Conservation (phyloP, 2,329 filamentous ascomycete species). For the Fusarium avenaceum region DNA sequence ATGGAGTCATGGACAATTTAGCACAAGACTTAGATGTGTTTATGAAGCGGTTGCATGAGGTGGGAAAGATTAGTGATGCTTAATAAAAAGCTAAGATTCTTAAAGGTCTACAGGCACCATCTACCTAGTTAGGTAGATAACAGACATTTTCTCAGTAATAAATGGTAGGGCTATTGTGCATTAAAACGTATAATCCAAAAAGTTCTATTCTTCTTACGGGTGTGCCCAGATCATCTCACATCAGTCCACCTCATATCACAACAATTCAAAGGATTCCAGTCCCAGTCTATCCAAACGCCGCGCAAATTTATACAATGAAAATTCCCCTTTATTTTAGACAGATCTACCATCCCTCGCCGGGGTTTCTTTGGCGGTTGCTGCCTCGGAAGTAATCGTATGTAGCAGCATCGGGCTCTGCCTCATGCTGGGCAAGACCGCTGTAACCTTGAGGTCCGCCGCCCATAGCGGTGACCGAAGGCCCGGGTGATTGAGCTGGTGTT, state of each 20-base stretch:
- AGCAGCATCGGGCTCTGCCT: constrained; percentile 52
- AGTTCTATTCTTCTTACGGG: constrained; percentile 28
- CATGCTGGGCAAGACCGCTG: constrained; percentile 69
- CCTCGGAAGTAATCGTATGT: constrained; percentile 71
- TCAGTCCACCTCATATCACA: constrained; percentile 37
- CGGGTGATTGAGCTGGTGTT: constrained; percentile 51
- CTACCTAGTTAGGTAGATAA: not conserved
- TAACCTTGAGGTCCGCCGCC: constrained; percentile 72
- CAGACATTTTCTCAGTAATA: not conserved
- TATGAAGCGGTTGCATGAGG: constrained; percentile 40
- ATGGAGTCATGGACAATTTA: constrained; percentile 55
- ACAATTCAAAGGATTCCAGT: constrained; percentile 24
- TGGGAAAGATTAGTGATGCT: constrained; percentile 29
- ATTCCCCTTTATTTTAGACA: constrained; percentile 1
- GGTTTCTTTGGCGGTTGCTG: constrained; percentile 48
- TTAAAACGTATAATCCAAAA: constrained; percentile 43
- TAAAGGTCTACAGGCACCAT: too few relatives aligned
- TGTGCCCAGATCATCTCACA: constrained; percentile 30
- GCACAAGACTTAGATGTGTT: constrained; percentile 53
- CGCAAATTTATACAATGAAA: constrained; percentile 44
- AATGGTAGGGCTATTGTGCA: constrained; percentile 27
- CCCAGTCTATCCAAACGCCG: constrained; percentile 52
- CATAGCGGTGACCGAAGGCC: constrained; percentile 64
- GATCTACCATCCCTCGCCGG: constrained; percentile 58
- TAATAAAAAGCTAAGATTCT: too few relatives aligned